Percentiles rank a stretch among this genome's conserved stretches.
phyloP scores from a whole-genome alignment of 2,329 filamentous ascomycete genomes.

The Chaetomiaceae sp. region DNA sequence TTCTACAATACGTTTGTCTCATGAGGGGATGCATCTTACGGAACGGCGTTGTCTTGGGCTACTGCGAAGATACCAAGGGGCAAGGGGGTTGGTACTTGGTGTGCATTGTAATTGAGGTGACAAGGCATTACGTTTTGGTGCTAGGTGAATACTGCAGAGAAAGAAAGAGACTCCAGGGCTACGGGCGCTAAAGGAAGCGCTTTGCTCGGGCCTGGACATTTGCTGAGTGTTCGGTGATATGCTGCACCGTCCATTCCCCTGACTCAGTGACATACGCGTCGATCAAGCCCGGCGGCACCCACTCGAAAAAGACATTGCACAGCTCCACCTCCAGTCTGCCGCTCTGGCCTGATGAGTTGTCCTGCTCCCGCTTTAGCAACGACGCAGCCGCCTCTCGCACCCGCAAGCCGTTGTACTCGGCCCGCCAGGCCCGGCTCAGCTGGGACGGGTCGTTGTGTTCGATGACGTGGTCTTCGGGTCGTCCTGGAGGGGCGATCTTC shows the following conservation, averaged over 20 bases:
- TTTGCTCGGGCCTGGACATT: slow-evolving; percentile 33
- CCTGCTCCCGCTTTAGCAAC: background rate
- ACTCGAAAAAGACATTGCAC: slow-evolving; percentile 55
- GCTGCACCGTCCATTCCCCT: slow-evolving; percentile 36
- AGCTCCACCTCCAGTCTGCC: slow-evolving; percentile 29
- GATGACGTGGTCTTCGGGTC: slow-evolving; percentile 37
- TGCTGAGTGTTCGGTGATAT: slow-evolving; percentile 36
- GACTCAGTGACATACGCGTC: slow-evolving; percentile 51
- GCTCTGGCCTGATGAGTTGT: background rate
- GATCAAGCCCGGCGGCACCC: slow-evolving; percentile 46
- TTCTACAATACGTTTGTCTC: slow-evolving; percentile 14
- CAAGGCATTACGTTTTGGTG: slow-evolving; percentile 3
- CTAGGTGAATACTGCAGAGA: background rate
- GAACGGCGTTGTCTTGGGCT: background rate
- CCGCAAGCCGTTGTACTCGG: slow-evolving; percentile 21
- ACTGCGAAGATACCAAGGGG: slow-evolving; percentile 9
- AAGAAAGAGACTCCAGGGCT: background rate
- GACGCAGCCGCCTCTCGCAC: slow-evolving; percentile 21
- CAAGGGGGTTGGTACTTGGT: background rate
- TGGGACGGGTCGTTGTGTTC: slow-evolving; percentile 50
- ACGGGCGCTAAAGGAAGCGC: slow-evolving; percentile 40
- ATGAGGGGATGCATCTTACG: no score
- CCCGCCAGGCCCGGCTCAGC: slow-evolving; percentile 43
- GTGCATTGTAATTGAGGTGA: no score
- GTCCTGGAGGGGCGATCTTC: slow-evolving; percentile 49